Base-by-base conservation (phyloP, 2,329 filamentous ascomycete genomes). In the Colletotrichum endophyticum region DNA sequence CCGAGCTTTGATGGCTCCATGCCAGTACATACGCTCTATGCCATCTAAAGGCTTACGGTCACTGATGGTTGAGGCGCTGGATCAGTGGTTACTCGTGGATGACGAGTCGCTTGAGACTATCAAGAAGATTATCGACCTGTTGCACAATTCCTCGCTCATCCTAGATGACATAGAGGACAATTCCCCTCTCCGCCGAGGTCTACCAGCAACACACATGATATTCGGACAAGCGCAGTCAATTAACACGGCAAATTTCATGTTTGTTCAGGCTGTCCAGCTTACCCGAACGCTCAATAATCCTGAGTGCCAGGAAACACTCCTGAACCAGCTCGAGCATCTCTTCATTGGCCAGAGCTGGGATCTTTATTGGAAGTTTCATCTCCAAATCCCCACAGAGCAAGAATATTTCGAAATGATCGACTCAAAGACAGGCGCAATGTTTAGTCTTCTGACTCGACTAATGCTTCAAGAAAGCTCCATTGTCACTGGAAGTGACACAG, bases 121-220 rank as follows among this genome's bases (percentile, higher is more conserved):
- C 27, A 72, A 61, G 13, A 49, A 44, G 7, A 66, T 75, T 16
- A 67, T 75, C 5, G 62, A 66, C 16, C 8, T 72, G 28, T 25
- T 75, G 28, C 73, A 72, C 53, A 72, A 75, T 25, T 61, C 73
- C 3, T 75, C 73, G 8, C 69, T 75, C 15, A 67, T 75, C 4
- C 78, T 87, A 6, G 85, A 86, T 66, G 85, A 87, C 77, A 80
- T 87, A 16, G 78, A 87, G 77, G 85, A 87, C 66, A 69, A 77
- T 2, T 86, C 85, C 1, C 34, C 74, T 4, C 75, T 85, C 1
- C 80, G 85, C 3, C 80, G 85, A 5, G 84, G 83, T 4, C 80
- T 79, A n/a, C 84, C 85, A 8, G 75, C 85, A 1, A 79, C 83
- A 1, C 85, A 87, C 70, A 76, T 75, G 2, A 79, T 87, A 6